Evolutionary conservation across 2,329 filamentous ascomycete species (phyloP).

Genomic region (Clonostachys chloroleuca): DNA sequence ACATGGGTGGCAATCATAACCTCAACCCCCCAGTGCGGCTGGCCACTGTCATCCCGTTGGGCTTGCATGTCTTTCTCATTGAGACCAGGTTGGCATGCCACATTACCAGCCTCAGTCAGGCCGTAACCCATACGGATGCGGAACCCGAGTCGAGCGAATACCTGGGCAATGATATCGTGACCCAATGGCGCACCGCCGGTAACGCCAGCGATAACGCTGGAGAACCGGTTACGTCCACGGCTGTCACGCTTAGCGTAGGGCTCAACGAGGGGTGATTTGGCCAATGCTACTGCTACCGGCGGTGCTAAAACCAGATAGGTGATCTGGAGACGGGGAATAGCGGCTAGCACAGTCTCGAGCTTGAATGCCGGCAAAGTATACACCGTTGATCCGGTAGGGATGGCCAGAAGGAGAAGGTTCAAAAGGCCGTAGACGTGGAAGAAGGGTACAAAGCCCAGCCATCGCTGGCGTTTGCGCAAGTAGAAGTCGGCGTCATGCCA

Average conservation of each 20-base stretch:
- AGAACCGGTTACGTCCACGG: slow-evolving; percentile 47
- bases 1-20: slow-evolving; percentile 54
- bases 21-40: slow-evolving; percentile 63
- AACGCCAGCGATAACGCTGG: slow-evolving; percentile 44
- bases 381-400: slow-evolving; percentile 46
- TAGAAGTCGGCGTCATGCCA: slow-evolving; percentile 44
- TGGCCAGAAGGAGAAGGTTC: slow-evolving; percentile 55
- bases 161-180: slow-evolving; percentile 49
- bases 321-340: slow-evolving; percentile 58
- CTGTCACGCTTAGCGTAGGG: slow-evolving; percentile 44
- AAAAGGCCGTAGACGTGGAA: slow-evolving; percentile 59
- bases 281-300: slow-evolving; percentile 64
- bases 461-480: slow-evolving; percentile 23
- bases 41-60: slow-evolving; percentile 55
- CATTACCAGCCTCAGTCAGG: slow-evolving; percentile 69
- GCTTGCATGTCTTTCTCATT: slow-evolving; percentile 36
- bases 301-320: slow-evolving; percentile 64
- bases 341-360: slow-evolving; percentile 58
- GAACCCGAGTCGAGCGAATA: slow-evolving; percentile 55
- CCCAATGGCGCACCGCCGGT: slow-evolving; percentile 63
- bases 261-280: slow-evolving; percentile 65
- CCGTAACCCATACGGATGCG: slow-evolving; percentile 61
- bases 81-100: slow-evolving; percentile 54
- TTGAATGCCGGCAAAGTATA: slow-evolving; percentile 71
- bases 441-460: slow-evolving; percentile 65